Percentiles rank a stretch among this genome's conserved stretches.
Evolutionary conservation across 176 grass and related monocot species (phyloP).

Genomic region (Triticum aestivum): IWGSC_CS_RefSeq_v2.1 NC_057800.1:69989157-69989656

Average conservation of each 20-base stretch:
- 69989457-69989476: not conserved
- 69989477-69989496: not conserved
- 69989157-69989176: constrained; percentile 44
- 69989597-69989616: not conserved
- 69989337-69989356: not conserved
- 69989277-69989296: constrained; percentile 79
- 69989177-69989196: constrained; percentile 39
- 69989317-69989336: not conserved
- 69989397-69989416: not conserved
- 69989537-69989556: not conserved
- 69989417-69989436: not conserved
- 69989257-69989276: constrained; percentile 35
- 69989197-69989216: constrained; percentile 40
- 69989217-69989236: not conserved
- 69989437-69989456: not conserved
- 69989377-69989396: not conserved
- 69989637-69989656: not conserved
- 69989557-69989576: not conserved
- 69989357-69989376: not conserved
- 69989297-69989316: constrained; percentile 10
- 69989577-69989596: not conserved
- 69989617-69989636: not conserved
- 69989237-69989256: not conserved
- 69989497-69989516: not conserved
- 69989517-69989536: not conserved